Base-by-base conservation (phyloP, 768 basidiomycete genomes). In the Rhodocollybia butyracea region DNA sequence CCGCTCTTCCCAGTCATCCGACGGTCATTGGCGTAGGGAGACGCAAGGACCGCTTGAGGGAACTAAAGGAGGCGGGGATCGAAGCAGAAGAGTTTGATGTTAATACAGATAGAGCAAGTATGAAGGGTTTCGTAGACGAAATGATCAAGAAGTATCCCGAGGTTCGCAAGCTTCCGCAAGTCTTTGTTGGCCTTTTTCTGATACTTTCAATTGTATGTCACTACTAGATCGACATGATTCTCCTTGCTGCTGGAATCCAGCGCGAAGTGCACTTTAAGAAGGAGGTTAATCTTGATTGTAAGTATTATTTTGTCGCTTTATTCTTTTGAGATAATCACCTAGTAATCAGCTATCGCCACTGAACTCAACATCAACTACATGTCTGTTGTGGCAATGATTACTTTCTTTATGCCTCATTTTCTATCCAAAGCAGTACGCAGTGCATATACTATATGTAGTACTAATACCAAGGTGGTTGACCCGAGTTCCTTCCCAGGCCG, bases 351-450 rank as follows among this genome's bases (percentile, higher is more conserved):
- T 27, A 54, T 81, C 31, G 55, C 68, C 26, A 66, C 64, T 32
- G 85, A 86, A 66, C 58, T 84, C 2, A 75, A 77, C 39, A 72
- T 78, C 36, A 85, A 86, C 62, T 85, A 85, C 60, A 70, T 71
- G 0, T 75, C 82, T 0, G 68, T 80, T 26, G 68, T 82, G n/a
- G 72, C 73, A 36, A 62, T 79, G 39, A 77, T 80, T 46, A 71
- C 74, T 2, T 71, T 75, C 48, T 69, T 85, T 57, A 63, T 81
- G 8, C 82, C 83, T 1, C 84, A 85, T 61, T 73, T 85, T 62
- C 61, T 80, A 21, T 75, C 77, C 57, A 73, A 80, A n/a, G 74
- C 76, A 41, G 83, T 85, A 58, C 55, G 74, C 34, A 10, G 15
- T 7, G 51, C 13, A 29, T 5, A 3, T 40, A 3, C 8, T 21